These are phyloP conservation scores for Fusarium tuaranense DNA, from an alignment of 2,329 filamentous ascomycete genomes.

Conservation along the genomic window DNA sequence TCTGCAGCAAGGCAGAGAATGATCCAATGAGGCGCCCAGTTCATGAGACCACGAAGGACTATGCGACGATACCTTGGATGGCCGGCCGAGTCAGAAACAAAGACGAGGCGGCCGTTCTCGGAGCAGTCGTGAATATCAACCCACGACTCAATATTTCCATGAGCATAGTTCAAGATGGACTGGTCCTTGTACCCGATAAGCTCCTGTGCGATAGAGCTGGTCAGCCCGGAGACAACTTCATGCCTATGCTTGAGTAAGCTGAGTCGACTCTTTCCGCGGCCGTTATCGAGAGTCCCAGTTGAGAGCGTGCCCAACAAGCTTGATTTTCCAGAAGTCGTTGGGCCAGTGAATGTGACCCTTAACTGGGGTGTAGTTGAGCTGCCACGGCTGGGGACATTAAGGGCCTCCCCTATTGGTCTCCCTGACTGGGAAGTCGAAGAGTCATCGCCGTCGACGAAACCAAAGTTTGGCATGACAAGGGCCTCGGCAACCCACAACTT, in stretches of 20 bases:
- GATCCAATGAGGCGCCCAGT: slow-evolving; percentile 96
- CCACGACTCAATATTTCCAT: slow-evolving; percentile 91
- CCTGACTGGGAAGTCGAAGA: background rate
- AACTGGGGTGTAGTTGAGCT: slow-evolving; percentile 77
- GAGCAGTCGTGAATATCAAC: slow-evolving; percentile 89
- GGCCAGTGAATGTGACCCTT: slow-evolving; percentile 87
- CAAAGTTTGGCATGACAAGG: slow-evolving; percentile 80
- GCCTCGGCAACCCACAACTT: slow-evolving; percentile 91
- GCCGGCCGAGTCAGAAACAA: slow-evolving; percentile 92
- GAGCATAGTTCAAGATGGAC: slow-evolving; percentile 83
- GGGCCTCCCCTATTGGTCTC: slow-evolving; percentile 16
- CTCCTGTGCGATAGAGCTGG: slow-evolving; percentile 94
- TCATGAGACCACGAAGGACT: slow-evolving; percentile 88
- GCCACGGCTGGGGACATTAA: slow-evolving; percentile 52
- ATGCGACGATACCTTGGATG: slow-evolving; percentile 91
- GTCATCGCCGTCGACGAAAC: slow-evolving; percentile 44
- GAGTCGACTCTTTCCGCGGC: slow-evolving; percentile 87
- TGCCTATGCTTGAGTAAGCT: slow-evolving; percentile 93
- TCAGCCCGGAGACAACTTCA: slow-evolving; percentile 91
- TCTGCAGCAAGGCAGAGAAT: slow-evolving; percentile 89
- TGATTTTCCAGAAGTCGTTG: slow-evolving; percentile 93
- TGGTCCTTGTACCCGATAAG: slow-evolving; percentile 82
- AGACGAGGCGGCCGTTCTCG: slow-evolving; percentile 80
- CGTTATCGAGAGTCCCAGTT: slow-evolving; percentile 90
- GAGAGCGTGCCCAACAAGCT: slow-evolving; percentile 89